These are phyloP conservation scores for Cyanidioschyzon merolae DNA, from an alignment of 23 red algal genomes.

Conservation along the genomic window DNA sequence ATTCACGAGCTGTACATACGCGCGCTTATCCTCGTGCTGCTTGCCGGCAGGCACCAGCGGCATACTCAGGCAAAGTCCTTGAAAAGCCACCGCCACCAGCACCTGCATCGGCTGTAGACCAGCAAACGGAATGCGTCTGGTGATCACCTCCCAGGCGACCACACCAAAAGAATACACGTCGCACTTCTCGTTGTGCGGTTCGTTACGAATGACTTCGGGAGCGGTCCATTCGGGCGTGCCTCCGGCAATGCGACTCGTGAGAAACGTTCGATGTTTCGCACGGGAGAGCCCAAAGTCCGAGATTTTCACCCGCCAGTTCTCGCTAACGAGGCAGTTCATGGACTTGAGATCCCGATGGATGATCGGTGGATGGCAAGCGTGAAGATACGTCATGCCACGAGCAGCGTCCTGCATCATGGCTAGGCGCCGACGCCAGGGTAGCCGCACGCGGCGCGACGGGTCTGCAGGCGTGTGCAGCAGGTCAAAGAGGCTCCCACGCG, in stretches of 20 bases:
- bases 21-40: constrained; percentile 7
- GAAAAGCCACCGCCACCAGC: constrained; percentile 30
- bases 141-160: constrained; percentile 68
- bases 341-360: constrained; percentile 80
- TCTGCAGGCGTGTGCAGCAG: constrained; percentile 19
- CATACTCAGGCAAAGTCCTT: constrained; percentile 28
- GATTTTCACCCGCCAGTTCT: constrained; percentile 52
- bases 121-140: constrained; percentile 47
- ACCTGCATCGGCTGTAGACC: constrained; percentile 46
- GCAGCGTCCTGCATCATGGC: constrained; percentile 35
- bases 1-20: background rate
- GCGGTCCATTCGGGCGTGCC: constrained; percentile 77
- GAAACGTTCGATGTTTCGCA: constrained; percentile 37
- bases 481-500: constrained; percentile 25
- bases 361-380: constrained; percentile 56
- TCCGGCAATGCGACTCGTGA: constrained; percentile 39
- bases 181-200: constrained; percentile 34
- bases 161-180: constrained; percentile 85
- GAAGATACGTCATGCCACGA: constrained; percentile 66
- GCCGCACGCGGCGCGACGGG: background rate
- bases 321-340: constrained; percentile 59
- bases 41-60: background rate
- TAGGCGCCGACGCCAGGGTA: constrained; percentile 21
- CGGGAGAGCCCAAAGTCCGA: constrained; percentile 64
- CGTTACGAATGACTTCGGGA: constrained; percentile 59